Evolutionary conservation across 352 stramenopile species (phyloP).

Genomic region (Pythium sukuiense): DNA sequence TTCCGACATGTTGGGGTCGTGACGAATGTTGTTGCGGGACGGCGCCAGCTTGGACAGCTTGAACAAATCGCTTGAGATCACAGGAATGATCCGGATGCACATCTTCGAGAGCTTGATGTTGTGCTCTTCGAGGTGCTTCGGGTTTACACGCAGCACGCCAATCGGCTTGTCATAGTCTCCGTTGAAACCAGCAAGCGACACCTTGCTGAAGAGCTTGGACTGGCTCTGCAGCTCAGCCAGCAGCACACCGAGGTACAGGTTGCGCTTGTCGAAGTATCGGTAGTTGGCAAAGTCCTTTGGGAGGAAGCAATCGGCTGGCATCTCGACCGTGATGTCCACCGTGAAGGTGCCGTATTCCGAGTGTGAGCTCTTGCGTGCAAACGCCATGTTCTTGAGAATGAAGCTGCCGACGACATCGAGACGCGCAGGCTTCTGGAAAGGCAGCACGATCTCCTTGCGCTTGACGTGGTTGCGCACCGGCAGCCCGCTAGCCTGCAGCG

Average conservation of each 20-base stretch:
- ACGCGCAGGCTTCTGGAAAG: conserved; percentile 70
- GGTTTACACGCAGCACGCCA: conserved; percentile 49
- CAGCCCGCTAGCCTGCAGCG: conserved; percentile 54
- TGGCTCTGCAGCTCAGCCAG: conserved; percentile 51
- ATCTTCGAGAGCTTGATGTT: conserved; percentile 56
- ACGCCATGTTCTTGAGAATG: conserved; percentile 82
- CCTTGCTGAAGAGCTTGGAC: conserved; percentile 43
- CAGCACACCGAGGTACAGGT: conserved; percentile 83
- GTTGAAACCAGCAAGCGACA: conserved; percentile 68
- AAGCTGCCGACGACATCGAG: conserved; percentile 89
- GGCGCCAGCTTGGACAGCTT: conserved; percentile 79
- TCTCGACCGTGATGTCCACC: conserved; percentile 83
- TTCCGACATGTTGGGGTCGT: conserved; percentile 71
- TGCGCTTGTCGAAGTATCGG: conserved; percentile 88
- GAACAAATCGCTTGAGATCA: conserved; percentile 70
- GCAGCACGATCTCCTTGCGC: conserved; percentile 85
- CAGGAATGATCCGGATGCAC: conserved; percentile 71
- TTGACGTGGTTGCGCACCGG: conserved; percentile 71
- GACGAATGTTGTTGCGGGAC: conserved; percentile 84
- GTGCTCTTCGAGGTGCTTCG: conserved; percentile 37
- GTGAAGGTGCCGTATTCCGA: conserved; percentile 57
- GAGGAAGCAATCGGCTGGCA: conserved; percentile 78
- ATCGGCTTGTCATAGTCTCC: conserved; percentile 83
- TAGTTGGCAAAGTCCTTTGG: conserved; percentile 91
- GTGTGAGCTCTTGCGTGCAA: conserved; percentile 46